These are phyloP conservation scores for Penicillium bovifimosum DNA, from an alignment of 495 filamentous ascomycete genomes.

Conservation along the genomic window DNA sequence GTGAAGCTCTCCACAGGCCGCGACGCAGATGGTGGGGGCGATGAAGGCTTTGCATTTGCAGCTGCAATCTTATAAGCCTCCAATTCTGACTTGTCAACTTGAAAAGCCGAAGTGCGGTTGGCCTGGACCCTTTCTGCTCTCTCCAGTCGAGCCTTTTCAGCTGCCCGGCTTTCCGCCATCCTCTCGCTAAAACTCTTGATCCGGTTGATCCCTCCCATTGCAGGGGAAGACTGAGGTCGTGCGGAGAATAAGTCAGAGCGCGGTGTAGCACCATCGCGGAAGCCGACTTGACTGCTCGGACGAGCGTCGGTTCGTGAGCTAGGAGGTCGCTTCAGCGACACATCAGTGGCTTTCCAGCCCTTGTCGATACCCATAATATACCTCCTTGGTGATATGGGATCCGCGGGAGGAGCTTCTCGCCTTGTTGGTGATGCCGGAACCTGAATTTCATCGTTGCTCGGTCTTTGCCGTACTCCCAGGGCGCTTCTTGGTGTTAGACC, in stretches of 20 bases:
- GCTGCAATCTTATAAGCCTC: constrained; percentile 59
- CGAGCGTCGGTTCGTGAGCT: constrained; percentile 21
- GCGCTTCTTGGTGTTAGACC: constrained; percentile 20
- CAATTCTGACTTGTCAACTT: constrained; percentile 58
- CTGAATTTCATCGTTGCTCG: constrained; percentile 48
- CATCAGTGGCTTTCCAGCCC: constrained; percentile 70
- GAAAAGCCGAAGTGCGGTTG: constrained; percentile 68
- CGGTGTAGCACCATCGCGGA: constrained; percentile 23
- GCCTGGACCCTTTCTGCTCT: constrained; percentile 51
- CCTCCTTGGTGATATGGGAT: constrained; percentile 71
- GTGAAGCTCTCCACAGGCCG: constrained; percentile 47
- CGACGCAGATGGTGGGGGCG: constrained; percentile 37
- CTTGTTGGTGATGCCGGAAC: constrained; percentile 76
- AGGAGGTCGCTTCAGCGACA: constrained; percentile 77
- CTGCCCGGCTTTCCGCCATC: constrained; percentile 58
- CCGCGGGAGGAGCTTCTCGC: constrained; percentile 39
- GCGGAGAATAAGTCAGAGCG: constrained; percentile 20
- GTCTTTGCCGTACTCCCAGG: constrained; percentile 12
- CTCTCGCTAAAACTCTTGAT: constrained; percentile 81
- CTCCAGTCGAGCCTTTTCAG: constrained; percentile 45
- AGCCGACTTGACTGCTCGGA: constrained; percentile 32
- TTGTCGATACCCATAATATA: constrained; percentile 86
- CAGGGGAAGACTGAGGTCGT: constrained; percentile 25
- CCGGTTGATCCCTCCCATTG: constrained; percentile 29
- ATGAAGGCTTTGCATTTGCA: constrained; percentile 29